A percentile compares a stretch with the other conserved stretches of the same genome.
These are phyloP conservation scores for Blastocrithidia nonstop DNA, from an alignment of 208 protist genomes.

Conservation along the genomic window DNA sequence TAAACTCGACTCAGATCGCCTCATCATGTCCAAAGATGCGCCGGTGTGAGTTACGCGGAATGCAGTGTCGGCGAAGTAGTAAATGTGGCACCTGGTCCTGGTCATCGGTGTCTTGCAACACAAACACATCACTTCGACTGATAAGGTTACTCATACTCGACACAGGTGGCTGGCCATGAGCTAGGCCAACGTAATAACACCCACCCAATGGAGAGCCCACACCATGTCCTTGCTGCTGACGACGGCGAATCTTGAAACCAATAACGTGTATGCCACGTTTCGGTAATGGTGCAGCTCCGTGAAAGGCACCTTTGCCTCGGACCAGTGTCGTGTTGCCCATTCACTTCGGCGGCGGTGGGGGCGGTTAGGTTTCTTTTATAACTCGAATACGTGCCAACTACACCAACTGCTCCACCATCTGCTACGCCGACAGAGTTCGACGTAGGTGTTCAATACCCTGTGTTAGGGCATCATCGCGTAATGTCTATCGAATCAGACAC, in stretches of 20 bases:
- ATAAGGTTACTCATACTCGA: constrained; percentile 58
- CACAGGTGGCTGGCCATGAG: constrained; percentile 47
- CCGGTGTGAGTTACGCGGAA: constrained; percentile 51
- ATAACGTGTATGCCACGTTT: constrained; percentile 48
- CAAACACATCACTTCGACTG: constrained; percentile 57
- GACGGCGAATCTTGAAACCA: constrained; percentile 67
- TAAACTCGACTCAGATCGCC: constrained; percentile 79
- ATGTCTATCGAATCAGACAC: constrained; percentile 21
- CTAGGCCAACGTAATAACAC: constrained; percentile 80
- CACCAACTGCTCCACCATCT: constrained; percentile 40
- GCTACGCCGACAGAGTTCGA: constrained; percentile 16
- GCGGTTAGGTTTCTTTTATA: constrained; percentile 10
- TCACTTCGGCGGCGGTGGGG: constrained; percentile 36
- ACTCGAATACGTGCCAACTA: constrained; percentile 37
- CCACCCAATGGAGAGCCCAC: constrained; percentile 61
- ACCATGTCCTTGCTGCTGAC: constrained; percentile 36
- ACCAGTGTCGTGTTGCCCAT: constrained; percentile 30
- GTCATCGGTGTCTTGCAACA: constrained; percentile 81
- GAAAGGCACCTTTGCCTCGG: constrained; percentile 59
- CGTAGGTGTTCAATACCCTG: constrained; percentile 19
- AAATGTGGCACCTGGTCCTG: constrained; percentile 71
- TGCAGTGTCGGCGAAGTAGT: constrained; percentile 43
- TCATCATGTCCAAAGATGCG: constrained; percentile 78
- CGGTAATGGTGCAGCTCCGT: constrained; percentile 44
- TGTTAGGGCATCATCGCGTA: constrained; percentile 35